Conservation (phyloP, 2,329 filamentous ascomycete species). For the Clonostachys rhizophaga region DNA sequence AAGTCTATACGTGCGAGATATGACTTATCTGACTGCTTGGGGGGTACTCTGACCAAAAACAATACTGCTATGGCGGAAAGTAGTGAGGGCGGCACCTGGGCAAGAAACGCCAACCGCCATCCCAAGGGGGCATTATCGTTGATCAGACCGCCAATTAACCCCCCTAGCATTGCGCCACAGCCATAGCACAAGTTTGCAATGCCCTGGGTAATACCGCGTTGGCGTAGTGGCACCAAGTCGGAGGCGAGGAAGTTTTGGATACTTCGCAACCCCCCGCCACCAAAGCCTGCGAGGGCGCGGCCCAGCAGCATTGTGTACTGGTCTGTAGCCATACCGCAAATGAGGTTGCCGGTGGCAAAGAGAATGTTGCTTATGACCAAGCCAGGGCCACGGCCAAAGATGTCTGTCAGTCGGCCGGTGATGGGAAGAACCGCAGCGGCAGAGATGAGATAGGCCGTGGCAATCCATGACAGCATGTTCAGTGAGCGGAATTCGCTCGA, state of each 20-base stretch:
- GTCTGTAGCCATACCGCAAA: constrained; percentile 69
- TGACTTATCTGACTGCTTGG: constrained; percentile 65
- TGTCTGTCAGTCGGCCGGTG: constrained; percentile 81
- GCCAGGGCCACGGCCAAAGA: constrained; percentile 76
- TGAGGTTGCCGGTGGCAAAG: constrained; percentile 75
- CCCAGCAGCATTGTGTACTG: constrained; percentile 71
- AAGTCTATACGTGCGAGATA: constrained; percentile 78
- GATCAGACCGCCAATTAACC: constrained; percentile 75
- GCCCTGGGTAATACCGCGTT: constrained; percentile 76
- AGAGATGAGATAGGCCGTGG: constrained; percentile 81
- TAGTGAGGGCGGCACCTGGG: constrained; percentile 63
- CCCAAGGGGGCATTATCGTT: constrained; percentile 54
- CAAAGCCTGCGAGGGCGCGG: constrained; percentile 75
- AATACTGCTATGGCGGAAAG: constrained; percentile 65
- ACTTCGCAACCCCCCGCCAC: constrained; percentile 73
- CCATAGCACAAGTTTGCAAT: constrained; percentile 82
- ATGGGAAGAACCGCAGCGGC: constrained; percentile 85
- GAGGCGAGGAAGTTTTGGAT: constrained; percentile 66
- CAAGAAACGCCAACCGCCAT: constrained; percentile 35
- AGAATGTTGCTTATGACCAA: constrained; percentile 75
- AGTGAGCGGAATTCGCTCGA: constrained; percentile 79
- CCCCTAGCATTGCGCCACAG: constrained; percentile 73
- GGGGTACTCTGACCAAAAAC: constrained; percentile 66
- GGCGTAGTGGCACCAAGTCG: constrained; percentile 69
- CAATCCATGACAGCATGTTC: constrained; percentile 80